Evolutionary conservation across 169 alveolate genomes (phyloP).

Genomic region (Cryptosporidium sp.): DNA sequence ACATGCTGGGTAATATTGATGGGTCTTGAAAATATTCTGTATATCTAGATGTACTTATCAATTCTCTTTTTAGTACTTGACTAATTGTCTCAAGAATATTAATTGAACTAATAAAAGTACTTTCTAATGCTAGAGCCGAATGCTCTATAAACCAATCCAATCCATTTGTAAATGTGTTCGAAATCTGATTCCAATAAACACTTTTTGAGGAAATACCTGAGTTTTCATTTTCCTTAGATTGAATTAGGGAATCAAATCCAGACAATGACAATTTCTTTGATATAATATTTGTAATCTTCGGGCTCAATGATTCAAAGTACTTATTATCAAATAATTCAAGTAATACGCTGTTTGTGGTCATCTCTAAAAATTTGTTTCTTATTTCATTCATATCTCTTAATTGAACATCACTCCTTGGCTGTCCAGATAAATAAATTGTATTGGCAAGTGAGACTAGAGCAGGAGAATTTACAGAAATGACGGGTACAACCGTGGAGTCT

Average conservation of each 20-base stretch:
- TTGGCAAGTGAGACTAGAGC: not conserved
- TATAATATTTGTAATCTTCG: not conserved
- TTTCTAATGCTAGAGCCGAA: constrained; percentile 1
- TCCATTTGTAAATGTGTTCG: constrained; percentile 52
- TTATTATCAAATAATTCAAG: not conserved
- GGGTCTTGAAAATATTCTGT: constrained; percentile 33
- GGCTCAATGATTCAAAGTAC: not conserved
- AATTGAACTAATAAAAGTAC: constrained; percentile 25
- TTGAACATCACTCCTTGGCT: constrained; percentile 23
- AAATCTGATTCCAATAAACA: constrained; percentile 25
- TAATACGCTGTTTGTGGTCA: not conserved
- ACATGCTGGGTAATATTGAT: constrained; percentile 30
- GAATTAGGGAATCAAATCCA: constrained; percentile 6
- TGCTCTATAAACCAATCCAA: constrained; percentile 42
- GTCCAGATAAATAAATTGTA: constrained; percentile 17
- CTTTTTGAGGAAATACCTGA: constrained; percentile 31
- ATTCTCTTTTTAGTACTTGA: not conserved
- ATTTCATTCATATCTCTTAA: constrained; percentile 11
- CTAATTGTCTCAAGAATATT: constrained; percentile 19
- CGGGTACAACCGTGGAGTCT: constrained; percentile 9
- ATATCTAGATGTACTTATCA: not conserved
- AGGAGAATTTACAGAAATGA: not conserved
- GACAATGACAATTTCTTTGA: constrained; percentile 17
- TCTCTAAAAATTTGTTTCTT: not conserved
- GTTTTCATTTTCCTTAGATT: not conserved